Base-by-base conservation (phyloP, 1,284 basidiomycete genomes). In the Pholiota adiposa region DNA sequence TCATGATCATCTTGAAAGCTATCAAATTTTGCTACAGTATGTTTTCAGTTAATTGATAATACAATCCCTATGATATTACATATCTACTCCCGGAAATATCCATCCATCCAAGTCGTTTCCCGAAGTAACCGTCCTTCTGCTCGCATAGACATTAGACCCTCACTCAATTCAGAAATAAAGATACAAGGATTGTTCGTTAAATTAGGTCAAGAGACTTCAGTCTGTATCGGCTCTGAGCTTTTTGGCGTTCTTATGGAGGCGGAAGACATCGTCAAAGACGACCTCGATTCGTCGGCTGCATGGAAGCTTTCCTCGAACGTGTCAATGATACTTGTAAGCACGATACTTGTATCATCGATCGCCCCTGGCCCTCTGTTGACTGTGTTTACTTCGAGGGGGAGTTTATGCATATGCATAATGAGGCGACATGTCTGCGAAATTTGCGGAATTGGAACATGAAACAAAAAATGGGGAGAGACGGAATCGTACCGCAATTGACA, bases 401-500 rank as follows among this genome's bases (percentile, higher is more conserved):
- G 43, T 52, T 60, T 59, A 38, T 67, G 62, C 61, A 67, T 63
- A 40, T 65, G 65, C 33, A 67, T 51, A 18, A 67, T 65, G 2
- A 65, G 58, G 23, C 66, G 62, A 38, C 64, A 67, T n/a, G 55
- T 56, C 64, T 65, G 36, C n/a, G 11, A 51, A 2, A 41, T 31
- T 16, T 7, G 3, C 1, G 27, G 12, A 14, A n/a, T n/a, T 21
- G 33, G 8, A 9, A 23, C 12, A 21, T 29, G 14, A 9, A n/a
- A 5, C n/a, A 6, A 50, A 16, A 9, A 43, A 33, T 5, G 9
- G 2, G 27, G 16, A 2, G 6, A 46, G 11, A 46, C n/a, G 40
- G 25, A 41, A 36, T 46, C 62, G 27, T 41, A 64, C 66, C 14
- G 60, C 60, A 44, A 64, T 52, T 5, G 66, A 67, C 44, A 65